Conservation (phyloP, 176 grass and related monocot species). For the Eragrostis nindensis region DNA sequence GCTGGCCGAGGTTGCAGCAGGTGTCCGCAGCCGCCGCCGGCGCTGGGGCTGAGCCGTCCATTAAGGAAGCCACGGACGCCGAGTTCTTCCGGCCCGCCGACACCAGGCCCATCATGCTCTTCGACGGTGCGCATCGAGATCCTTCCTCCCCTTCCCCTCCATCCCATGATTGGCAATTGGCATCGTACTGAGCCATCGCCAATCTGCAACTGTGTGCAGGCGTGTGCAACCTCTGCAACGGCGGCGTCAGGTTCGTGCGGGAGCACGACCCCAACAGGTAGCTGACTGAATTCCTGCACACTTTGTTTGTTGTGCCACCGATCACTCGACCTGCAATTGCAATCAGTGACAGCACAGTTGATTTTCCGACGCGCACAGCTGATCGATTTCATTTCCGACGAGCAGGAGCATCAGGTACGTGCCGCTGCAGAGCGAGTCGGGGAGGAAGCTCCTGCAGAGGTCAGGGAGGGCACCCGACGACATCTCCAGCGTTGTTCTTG, state of each 20-base stretch:
- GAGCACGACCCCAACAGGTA: constrained; percentile 69
- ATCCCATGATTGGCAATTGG: background rate
- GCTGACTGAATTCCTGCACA: background rate
- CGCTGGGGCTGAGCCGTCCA: constrained; percentile 35
- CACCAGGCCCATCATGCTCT: constrained; percentile 82
- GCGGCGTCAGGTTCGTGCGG: constrained; percentile 77
- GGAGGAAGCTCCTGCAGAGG: constrained; percentile 79
- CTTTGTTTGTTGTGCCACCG: background rate
- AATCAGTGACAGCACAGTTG: background rate
- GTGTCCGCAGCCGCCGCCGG: background rate
- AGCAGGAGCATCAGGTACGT: constrained; percentile 75
- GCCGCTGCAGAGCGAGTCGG: constrained; percentile 73
- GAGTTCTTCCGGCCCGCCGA: constrained; percentile 78
- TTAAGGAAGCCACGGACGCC: constrained; percentile 57
- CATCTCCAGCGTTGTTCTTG: constrained; percentile 96
- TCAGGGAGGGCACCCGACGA: constrained; percentile 75
- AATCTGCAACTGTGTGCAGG: constrained; percentile 37
- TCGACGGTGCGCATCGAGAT: constrained; percentile 58
- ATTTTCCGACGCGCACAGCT: background rate
- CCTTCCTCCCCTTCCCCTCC: background rate
- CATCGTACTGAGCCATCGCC: background rate
- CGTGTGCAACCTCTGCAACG: constrained; percentile 94
- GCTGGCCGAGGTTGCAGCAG: constrained; percentile 28
- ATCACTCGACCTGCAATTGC: background rate
- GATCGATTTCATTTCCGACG: background rate